phyloP scores from a whole-genome alignment of 257 asterid genomes.

The Echium plantagineum region DNA sequence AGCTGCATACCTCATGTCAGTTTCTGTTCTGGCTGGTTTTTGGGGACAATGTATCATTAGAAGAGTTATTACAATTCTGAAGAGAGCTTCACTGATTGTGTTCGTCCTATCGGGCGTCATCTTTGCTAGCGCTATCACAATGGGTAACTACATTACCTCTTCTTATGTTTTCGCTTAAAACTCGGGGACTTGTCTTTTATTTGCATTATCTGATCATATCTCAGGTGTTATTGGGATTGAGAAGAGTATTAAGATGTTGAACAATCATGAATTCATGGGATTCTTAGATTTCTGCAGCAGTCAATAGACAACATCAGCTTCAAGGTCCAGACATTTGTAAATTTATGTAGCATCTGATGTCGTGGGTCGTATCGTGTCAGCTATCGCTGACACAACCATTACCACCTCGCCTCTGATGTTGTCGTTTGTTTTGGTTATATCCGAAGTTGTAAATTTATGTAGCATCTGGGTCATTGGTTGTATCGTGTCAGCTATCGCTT shows the following conservation, averaged over 20 bases:
- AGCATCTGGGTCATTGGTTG: not conserved
- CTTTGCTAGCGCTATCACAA: slow-evolving; percentile 83
- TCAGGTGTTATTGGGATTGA: slow-evolving; percentile 67
- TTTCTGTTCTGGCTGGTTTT: slow-evolving; percentile 84
- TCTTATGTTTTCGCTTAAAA: not conserved
- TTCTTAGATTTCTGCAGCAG: slow-evolving; percentile 82
- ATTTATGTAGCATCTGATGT: too few relatives aligned
- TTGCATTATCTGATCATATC: not conserved
- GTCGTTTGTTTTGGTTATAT: too few relatives aligned
- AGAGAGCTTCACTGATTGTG: slow-evolving; percentile 73
- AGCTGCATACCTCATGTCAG: slow-evolving; percentile 73
- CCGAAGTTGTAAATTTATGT: too few relatives aligned
- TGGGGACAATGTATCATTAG: slow-evolving; percentile 87
- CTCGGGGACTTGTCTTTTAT: not conserved
- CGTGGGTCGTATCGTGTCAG: slow-evolving; percentile 11
- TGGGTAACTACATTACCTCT: slow-evolving; percentile 44
- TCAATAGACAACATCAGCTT: slow-evolving; percentile 21
- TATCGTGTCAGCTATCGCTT: slow-evolving; percentile 22
- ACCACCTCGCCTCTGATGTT: not conserved
- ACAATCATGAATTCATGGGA: slow-evolving; percentile 92
- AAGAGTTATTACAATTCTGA: slow-evolving; percentile 44
- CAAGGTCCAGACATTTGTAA: too few relatives aligned
- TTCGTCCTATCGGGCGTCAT: slow-evolving; percentile 87
- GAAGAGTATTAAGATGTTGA: slow-evolving; percentile 63
- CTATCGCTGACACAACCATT: slow-evolving; percentile 10